These are phyloP conservation scores for Comarum palustre DNA, from an alignment of 306 rosid species.

Conservation along the genomic window DNA sequence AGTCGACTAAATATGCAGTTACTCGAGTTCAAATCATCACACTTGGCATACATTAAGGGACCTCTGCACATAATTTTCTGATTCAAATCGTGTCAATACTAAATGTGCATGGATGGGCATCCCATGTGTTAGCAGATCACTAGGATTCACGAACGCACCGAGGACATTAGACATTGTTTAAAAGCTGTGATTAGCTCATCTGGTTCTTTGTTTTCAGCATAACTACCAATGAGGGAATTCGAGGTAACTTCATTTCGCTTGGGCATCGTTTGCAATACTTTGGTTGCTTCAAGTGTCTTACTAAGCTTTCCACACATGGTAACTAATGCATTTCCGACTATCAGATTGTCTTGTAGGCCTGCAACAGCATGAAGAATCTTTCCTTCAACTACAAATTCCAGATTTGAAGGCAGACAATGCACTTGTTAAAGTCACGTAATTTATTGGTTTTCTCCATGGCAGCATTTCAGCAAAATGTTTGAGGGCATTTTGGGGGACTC, in stretches of 20 bases:
- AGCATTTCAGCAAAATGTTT: slow-evolving; percentile 57
- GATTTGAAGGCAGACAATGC: slow-evolving; percentile 67
- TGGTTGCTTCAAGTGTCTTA: slow-evolving; percentile 47
- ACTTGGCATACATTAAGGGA: slow-evolving; percentile 79
- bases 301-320: slow-evolving; percentile 79
- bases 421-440: slow-evolving; percentile 64
- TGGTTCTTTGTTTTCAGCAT: slow-evolving; percentile 62
- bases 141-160: slow-evolving; percentile 51
- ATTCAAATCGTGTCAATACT: slow-evolving; percentile 60
- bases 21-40: slow-evolving; percentile 68
- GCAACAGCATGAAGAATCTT: slow-evolving; percentile 63
- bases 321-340: slow-evolving; percentile 65
- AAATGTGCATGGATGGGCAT: slow-evolving; percentile 64
- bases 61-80: slow-evolving; percentile 64
- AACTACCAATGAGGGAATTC: slow-evolving; percentile 80
- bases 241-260: slow-evolving; percentile 74
- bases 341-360: slow-evolving; percentile 52
- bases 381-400: slow-evolving; percentile 44
- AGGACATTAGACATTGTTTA: slow-evolving; percentile 59
- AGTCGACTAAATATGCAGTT: slow-evolving; percentile 51
- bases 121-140: slow-evolving; percentile 53
- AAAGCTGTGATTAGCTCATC: slow-evolving; percentile 62
- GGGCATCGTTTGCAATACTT: slow-evolving; percentile 49
- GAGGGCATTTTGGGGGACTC: slow-evolving; percentile 40
- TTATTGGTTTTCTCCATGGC: slow-evolving; percentile 35